These are phyloP conservation scores for Pyrenopolyporus hunteri DNA, from an alignment of 495 filamentous ascomycete genomes.

Conservation along the genomic window DNA sequence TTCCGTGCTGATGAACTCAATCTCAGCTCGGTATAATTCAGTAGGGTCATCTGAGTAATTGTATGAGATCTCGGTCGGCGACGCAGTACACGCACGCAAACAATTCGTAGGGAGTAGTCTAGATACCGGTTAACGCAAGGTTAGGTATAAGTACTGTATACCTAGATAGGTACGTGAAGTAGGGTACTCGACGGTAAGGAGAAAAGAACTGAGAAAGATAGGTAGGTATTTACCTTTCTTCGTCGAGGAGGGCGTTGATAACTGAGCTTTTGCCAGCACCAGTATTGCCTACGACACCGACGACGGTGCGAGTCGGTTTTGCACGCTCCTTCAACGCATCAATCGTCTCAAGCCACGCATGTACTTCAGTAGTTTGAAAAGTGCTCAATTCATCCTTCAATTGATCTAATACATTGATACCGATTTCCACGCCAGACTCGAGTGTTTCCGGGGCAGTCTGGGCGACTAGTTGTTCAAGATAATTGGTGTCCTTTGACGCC, in stretches of 20 bases:
- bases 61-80: slow-evolving; percentile 69
- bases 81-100: slow-evolving; percentile 66
- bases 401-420: slow-evolving; percentile 35
- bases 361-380: slow-evolving; percentile 10
- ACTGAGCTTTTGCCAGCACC: slow-evolving; percentile 66
- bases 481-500: not conserved
- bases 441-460: slow-evolving; percentile 29
- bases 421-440: slow-evolving; percentile 41
- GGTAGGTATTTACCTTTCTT: slow-evolving; percentile 46
- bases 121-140: not conserved
- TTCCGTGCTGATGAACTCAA: slow-evolving; percentile 63
- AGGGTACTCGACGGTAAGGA: not conserved
- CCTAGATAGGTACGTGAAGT: not conserved
- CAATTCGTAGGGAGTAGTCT: slow-evolving; percentile 48
- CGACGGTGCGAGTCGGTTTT: slow-evolving; percentile 49
- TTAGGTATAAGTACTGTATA: not conserved
- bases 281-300: slow-evolving; percentile 65
- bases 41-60: slow-evolving; percentile 55
- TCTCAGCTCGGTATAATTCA: slow-evolving; percentile 62
- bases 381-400: slow-evolving; percentile 17
- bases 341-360: slow-evolving; percentile 54
- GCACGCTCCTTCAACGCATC: slow-evolving; percentile 35
- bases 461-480: slow-evolving; percentile 12
- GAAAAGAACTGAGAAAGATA: not conserved
- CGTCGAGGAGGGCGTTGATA: slow-evolving; percentile 65